Conservation (phyloP, 2,329 filamentous ascomycete species). For the Talaromyces verruculosus region DNA sequence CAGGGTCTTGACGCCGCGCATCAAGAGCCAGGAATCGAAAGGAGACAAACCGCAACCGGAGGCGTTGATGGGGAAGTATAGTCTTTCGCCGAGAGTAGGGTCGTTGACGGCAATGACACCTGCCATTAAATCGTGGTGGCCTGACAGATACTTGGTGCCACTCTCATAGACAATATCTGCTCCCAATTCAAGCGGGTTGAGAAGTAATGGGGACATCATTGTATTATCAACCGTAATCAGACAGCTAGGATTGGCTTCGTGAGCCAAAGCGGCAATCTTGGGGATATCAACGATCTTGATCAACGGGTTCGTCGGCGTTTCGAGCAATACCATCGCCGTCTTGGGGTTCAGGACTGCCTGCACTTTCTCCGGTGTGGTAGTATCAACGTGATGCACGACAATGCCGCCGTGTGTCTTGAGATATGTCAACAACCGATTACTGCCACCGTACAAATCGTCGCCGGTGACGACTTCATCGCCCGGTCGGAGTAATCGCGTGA, state of each 20-base stretch:
- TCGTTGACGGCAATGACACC: conserved; percentile 94
- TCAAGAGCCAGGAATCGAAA: conserved; percentile 92
- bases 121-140: conserved; percentile 98
- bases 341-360: conserved; percentile 68
- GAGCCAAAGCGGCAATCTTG: conserved; percentile 71
- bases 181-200: conserved; percentile 89
- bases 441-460: conserved; percentile 94
- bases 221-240: conserved; percentile 96
- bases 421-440: conserved; percentile 89
- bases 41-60: conserved; percentile 92
- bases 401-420: conserved; percentile 87
- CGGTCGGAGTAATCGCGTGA: conserved; percentile 82
- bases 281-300: conserved; percentile 97
- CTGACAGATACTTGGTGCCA: conserved; percentile 95
- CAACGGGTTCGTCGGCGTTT: conserved; percentile 94
- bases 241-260: conserved; percentile 73
- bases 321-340: conserved; percentile 92
- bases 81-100: conserved; percentile 73
- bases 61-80: conserved; percentile 96
- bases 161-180: conserved; percentile 97
- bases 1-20: conserved; percentile 93
- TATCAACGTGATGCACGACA: conserved; percentile 93
- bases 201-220: conserved; percentile 94
- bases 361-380: conserved; percentile 73
- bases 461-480: conserved; percentile 97